Evolutionary conservation across 148 eudicot genomes (phyloP).

Genomic region (Diospyros lotus): DNA sequence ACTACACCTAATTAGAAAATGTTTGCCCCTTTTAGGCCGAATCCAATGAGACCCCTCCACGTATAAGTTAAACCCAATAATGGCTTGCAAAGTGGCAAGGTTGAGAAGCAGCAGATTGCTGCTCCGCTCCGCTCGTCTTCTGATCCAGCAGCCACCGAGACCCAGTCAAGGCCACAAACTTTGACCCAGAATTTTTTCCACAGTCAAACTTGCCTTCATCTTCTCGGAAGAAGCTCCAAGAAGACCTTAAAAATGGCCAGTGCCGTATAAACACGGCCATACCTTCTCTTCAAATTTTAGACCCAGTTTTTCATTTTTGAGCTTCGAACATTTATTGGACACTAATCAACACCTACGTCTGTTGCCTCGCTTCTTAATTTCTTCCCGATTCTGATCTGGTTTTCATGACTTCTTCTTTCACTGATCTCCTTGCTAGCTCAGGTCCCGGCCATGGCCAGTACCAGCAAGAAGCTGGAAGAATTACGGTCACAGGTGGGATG

Average conservation of each 20-base stretch:
- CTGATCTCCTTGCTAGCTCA: conserved; percentile 46
- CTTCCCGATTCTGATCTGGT: no score
- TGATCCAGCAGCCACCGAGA: conserved; percentile 30
- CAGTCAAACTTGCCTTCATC: conserved; percentile 51
- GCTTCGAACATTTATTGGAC: no score
- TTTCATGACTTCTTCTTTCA: conserved; percentile 47
- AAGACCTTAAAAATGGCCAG: not conserved
- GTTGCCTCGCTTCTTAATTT: no score
- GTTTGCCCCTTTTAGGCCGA: no score
- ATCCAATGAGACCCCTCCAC: no score
- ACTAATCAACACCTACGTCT: no score
- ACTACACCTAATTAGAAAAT: no score
- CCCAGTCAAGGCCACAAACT: conserved; percentile 67
- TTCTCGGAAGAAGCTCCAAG: conserved; percentile 35
- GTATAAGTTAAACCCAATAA: no score
- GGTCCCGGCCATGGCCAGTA: conserved; percentile 1
- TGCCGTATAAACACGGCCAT: not conserved
- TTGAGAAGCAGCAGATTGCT: no score
- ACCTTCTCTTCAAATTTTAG: not conserved
- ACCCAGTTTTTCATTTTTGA: not conserved
- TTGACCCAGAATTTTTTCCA: conserved; percentile 65
- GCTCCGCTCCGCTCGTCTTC: no score
- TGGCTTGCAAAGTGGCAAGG: no score
- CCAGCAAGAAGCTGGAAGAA: not conserved
- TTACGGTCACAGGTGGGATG: conserved; percentile 7